Conservation (phyloP, 2,329 filamentous ascomycete genomes). For the Diaporthe ampelina region DNA sequence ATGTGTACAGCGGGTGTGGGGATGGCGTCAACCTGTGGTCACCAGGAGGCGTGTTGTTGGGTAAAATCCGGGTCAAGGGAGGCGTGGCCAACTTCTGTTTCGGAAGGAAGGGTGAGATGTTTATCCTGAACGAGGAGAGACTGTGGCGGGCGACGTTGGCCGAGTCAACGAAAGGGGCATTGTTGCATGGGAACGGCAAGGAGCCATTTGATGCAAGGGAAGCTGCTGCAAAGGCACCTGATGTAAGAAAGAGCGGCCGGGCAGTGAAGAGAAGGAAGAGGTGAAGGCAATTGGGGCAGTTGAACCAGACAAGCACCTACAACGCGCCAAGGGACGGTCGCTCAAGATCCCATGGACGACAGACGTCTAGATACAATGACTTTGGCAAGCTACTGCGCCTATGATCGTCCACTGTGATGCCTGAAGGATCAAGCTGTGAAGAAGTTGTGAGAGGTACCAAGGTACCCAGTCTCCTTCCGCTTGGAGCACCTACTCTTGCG, state of each 20-base stretch:
- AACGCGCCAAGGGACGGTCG: not conserved
- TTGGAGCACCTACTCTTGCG: not conserved
- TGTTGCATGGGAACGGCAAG: constrained; percentile 39
- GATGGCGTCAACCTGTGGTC: constrained; percentile 66
- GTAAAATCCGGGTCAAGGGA: constrained; percentile 58
- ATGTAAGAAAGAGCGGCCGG: too few relatives aligned
- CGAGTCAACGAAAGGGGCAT: constrained; percentile 46
- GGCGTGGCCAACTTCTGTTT: constrained; percentile 64
- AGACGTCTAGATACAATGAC: not conserved
- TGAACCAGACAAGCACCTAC: not conserved
- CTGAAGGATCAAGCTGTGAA: too few relatives aligned
- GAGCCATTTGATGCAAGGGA: not conserved
- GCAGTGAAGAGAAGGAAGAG: not conserved
- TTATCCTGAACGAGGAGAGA: constrained; percentile 62
- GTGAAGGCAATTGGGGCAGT: too few relatives aligned
- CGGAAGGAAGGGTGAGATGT: constrained; percentile 57
- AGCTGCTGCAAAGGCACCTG: too few relatives aligned
- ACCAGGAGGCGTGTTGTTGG: constrained; percentile 59
- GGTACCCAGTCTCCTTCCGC: not conserved
- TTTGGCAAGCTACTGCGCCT: too few relatives aligned
- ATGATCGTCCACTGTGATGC: not conserved
- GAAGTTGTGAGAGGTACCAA: not conserved
- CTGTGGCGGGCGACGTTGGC: constrained; percentile 57
- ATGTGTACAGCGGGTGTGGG: constrained; percentile 63
- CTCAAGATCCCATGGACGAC: not conserved